Evolutionary conservation across 2,329 filamentous ascomycete genomes (phyloP), one percentile per base, ranked within the genome.

Genomic region (Aspergillus chevalieri): DNA sequence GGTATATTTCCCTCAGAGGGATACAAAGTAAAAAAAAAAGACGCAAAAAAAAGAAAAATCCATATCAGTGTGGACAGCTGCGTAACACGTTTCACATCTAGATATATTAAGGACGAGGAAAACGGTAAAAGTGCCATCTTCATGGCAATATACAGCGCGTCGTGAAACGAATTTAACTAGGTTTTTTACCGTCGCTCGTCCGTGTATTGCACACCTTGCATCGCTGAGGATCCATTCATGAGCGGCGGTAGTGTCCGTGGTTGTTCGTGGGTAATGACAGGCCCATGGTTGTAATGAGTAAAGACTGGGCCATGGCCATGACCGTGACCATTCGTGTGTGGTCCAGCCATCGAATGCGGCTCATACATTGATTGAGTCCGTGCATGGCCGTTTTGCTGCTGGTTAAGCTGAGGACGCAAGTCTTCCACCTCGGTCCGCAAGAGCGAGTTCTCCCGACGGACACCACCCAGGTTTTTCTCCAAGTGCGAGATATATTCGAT

Each of bases 191-290:
- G 69, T 52, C 71, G 65, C 48, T 74, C 73, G 49, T 76, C 73
- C n/a, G 69, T 70, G 59, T 77, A 77, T 55, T 77, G 73, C 38
- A 77, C 70, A 14, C 74, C 74, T 60, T 77, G 74, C 74, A 77
- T 77, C 10, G 69, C 66, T 14, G 64, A 58, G 2, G 69, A 65
- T 7, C 69, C 70, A 56, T 74, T 76, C 59, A 74, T 68, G 14
- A 77, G 60, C 4, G 74, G 74, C 38, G 74, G 74, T 4, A 77
- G 59, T 4, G 74, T 76, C 38, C 74, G 69, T 36, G 73, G 67
- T 48, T 73, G 69, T 33, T 76, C 74, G 17, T 65, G 64, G n/a
- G 58, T 46, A 49, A 67, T 63, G 19, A 54, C 52, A 6, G 64
- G 26, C 17, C 62, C 58, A 39, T 63, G 57, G 24, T 57, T 54